Conservation (phyloP, 2,329 filamentous ascomycete species). For the Exophiala xenobiotica region DNA sequence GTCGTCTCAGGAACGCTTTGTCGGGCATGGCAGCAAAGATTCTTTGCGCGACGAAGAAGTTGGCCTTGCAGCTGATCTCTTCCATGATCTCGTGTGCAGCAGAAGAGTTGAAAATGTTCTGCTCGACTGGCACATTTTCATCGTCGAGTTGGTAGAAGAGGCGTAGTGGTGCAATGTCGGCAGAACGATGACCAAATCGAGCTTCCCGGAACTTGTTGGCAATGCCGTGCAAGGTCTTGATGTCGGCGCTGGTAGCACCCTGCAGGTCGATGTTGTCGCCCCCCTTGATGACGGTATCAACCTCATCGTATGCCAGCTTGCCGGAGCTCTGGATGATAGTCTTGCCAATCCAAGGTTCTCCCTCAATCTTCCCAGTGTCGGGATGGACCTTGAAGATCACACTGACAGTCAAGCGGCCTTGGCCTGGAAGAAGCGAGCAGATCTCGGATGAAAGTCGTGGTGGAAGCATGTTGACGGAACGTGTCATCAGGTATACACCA, state of each 20-base stretch:
- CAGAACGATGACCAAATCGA: conserved; percentile 75
- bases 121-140: conserved; percentile 94
- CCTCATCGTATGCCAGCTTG: conserved; percentile 79
- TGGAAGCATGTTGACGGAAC: conserved; percentile 82
- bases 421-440: conserved; percentile 80
- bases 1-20: conserved; percentile 87
- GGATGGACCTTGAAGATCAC: conserved; percentile 90
- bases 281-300: conserved; percentile 75
- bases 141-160: conserved; percentile 93
- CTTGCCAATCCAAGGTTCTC: conserved; percentile 91
- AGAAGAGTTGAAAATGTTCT: conserved; percentile 92
- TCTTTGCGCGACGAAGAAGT: conserved; percentile 83
- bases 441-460: conserved; percentile 80
- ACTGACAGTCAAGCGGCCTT: conserved; percentile 88
- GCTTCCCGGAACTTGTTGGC: conserved; percentile 87
- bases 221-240: conserved; percentile 76
- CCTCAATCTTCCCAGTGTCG: conserved; percentile 76
- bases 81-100: conserved; percentile 89
- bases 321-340: conserved; percentile 88
- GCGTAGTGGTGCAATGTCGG: conserved; percentile 79
- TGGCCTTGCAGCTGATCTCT: conserved; percentile 91
- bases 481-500: conserved; percentile 90
- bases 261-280: conserved; percentile 62
- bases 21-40: conserved; percentile 77
- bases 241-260: conserved; percentile 68